Conservation (phyloP, 2,329 filamentous ascomycete genomes). For the Alternaria panax region DNA sequence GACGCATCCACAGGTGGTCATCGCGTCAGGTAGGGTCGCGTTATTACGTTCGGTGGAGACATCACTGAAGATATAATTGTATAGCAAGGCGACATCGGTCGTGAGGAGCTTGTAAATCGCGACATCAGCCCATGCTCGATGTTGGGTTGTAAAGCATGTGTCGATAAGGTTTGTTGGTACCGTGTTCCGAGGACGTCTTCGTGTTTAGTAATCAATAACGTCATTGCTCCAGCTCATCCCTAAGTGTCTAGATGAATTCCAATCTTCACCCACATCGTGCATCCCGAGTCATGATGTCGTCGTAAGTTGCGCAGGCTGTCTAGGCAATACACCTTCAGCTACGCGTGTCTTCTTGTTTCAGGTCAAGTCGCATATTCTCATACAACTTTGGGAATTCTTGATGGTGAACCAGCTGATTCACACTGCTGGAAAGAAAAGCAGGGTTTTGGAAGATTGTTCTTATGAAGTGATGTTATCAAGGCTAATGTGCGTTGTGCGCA, state of each 20-base stretch:
- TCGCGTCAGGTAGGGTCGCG: not conserved
- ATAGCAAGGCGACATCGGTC: no score
- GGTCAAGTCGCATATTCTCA: rapidly evolving
- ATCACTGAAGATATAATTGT: no score
- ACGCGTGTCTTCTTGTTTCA: no score
- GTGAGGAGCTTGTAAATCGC: rapidly evolving
- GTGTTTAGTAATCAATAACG: not conserved
- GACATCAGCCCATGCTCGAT: not conserved
- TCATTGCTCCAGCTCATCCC: not conserved
- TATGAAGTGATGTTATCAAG: not conserved
- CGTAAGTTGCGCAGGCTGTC: no score
- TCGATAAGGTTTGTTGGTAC: not conserved
- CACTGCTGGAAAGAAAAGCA: not conserved
- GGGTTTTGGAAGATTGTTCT: not conserved
- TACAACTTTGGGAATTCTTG: not conserved
- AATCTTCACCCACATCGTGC: not conserved
- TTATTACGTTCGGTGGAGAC: no score
- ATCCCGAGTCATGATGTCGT: rapidly evolving
- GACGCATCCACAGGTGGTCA: not conserved
- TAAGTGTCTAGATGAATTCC: not conserved
- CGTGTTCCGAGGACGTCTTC: rapidly evolving
- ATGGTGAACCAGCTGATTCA: not conserved
- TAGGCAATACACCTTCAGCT: rapidly evolving
- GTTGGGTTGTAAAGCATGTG: no score
- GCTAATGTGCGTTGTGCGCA: not conserved